A percentile compares a stretch with the other conserved stretches of the same genome.
Evolutionary conservation across 495 filamentous ascomycete species (phyloP).

Genomic region (Immersiella caudata): DNA sequence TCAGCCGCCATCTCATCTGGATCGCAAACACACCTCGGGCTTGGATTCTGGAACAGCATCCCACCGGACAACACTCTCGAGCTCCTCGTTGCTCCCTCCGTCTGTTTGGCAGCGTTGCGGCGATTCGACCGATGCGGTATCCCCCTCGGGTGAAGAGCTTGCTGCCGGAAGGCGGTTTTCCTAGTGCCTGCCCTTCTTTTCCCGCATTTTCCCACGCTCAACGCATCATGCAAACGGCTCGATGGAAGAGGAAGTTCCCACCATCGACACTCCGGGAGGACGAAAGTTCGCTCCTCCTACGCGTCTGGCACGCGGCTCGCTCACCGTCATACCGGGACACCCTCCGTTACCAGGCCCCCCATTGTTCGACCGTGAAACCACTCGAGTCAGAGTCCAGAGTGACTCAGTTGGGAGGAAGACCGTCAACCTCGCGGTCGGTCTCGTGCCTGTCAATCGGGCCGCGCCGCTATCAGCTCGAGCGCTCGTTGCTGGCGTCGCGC

Average conservation of each 20-base stretch:
- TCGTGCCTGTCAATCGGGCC: constrained; percentile 15
- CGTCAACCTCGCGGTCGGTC: background rate
- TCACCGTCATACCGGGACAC: constrained; percentile 13
- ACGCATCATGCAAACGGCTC: constrained; percentile 25
- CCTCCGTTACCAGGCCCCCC: constrained; percentile 10
- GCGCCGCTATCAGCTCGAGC: constrained; percentile 16
- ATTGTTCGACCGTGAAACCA: constrained; percentile 11
- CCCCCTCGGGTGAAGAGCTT: background rate
- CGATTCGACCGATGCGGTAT: constrained; percentile 5
- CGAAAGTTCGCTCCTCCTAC: constrained; percentile 14
- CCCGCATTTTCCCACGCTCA: constrained; percentile 33
- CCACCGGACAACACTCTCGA: background rate
- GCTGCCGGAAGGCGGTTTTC: background rate
- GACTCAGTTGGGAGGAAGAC: constrained; percentile 11
- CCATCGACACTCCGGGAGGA: constrained; percentile 11
- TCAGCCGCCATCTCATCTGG: constrained; percentile 11
- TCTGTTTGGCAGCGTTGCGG: background rate
- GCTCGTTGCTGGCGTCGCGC: background rate
- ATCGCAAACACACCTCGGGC: background rate
- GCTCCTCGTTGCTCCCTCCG: background rate
- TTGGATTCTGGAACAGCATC: background rate
- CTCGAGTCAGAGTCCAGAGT: constrained; percentile 18
- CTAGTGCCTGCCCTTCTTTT: constrained; percentile 19
- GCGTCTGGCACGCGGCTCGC: constrained; percentile 24
- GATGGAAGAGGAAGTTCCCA: constrained; percentile 19